A percentile compares a stretch with the other conserved stretches of the same genome.
These are phyloP conservation scores for Zymoseptoria pseudotritici DNA, from an alignment of 2,329 filamentous ascomycete genomes.

Conservation along the genomic window DNA sequence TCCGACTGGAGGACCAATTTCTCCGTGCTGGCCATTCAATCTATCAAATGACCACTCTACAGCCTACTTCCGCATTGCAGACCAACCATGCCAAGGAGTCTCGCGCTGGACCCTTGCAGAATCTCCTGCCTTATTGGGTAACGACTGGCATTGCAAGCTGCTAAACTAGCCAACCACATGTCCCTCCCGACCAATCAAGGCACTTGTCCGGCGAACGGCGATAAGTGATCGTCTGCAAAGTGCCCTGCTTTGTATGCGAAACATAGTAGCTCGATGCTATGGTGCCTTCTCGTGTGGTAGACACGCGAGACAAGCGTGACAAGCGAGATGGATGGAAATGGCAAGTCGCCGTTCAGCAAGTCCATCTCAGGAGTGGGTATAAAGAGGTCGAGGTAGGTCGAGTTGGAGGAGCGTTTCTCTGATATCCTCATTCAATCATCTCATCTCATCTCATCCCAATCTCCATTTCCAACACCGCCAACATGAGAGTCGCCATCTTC, in stretches of 20 bases:
- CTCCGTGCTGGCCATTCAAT: background rate
- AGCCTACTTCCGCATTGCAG: background rate
- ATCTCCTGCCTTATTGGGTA: background rate
- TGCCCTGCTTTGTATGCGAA: background rate
- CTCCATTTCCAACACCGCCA: background rate
- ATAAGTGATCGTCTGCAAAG: background rate
- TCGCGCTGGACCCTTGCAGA: background rate
- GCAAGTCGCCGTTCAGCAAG: background rate
- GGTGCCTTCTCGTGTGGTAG: background rate
- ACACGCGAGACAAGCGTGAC: background rate
- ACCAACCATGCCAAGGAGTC: background rate
- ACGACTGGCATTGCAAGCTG: background rate
- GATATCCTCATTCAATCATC: background rate
- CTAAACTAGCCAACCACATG: background rate
- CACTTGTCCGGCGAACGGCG: background rate
- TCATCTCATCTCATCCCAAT: background rate
- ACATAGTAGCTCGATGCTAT: background rate
- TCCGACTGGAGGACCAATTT: background rate
- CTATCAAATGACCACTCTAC: background rate
- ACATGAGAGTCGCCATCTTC: slow-evolving; percentile 3
- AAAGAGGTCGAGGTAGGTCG: background rate
- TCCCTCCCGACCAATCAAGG: background rate
- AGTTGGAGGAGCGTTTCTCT: background rate
- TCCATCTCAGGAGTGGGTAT: background rate
- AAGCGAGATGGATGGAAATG: background rate